A percentile compares a stretch with the other conserved stretches of the same genome.
Evolutionary conservation across 169 alveolate genomes (phyloP).

Genomic region (Neospora caninum): DNA sequence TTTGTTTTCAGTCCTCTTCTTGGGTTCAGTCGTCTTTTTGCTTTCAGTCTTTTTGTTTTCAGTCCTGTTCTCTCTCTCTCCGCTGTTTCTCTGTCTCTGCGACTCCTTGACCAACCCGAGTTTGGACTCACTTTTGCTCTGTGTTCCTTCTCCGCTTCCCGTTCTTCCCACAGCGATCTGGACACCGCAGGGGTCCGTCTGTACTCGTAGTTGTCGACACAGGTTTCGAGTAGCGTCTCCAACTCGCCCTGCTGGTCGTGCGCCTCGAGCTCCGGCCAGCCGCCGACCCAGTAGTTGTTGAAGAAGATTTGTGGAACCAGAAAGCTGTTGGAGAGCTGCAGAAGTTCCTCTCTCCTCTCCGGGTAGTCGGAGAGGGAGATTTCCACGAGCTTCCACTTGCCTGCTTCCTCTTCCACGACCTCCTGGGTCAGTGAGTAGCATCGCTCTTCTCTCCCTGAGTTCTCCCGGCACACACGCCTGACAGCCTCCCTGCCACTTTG

Average conservation of each 20-base stretch:
- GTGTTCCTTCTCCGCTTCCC: not conserved
- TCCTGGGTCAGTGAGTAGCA: too few relatives aligned
- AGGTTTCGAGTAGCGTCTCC: not conserved
- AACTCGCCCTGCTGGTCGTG: not conserved
- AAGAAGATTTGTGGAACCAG: not conserved
- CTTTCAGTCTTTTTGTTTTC: not conserved
- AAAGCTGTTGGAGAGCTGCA: constrained; percentile 24
- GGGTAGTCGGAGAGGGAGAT: constrained; percentile 1
- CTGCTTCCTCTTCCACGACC: constrained; percentile 1
- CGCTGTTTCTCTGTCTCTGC: not conserved
- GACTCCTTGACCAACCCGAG: not conserved
- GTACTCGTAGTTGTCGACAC: constrained; percentile 7
- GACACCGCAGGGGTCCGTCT: not conserved
- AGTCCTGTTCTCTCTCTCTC: not conserved
- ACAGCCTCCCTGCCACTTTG: too few relatives aligned
- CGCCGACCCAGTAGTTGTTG: constrained; percentile 11
- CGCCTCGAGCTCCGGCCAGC: not conserved
- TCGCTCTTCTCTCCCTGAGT: too few relatives aligned
- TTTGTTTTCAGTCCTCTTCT: not conserved
- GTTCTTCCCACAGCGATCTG: not conserved
- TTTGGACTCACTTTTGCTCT: not conserved
- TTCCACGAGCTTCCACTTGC: constrained; percentile 20
- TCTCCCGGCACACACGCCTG: too few relatives aligned
- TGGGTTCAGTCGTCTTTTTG: not conserved
- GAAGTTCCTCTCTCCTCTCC: not conserved